These are phyloP conservation scores for Ophiosphaerella herpotricha DNA, from an alignment of 2,329 filamentous ascomycete species.

Conservation along the genomic window DNA sequence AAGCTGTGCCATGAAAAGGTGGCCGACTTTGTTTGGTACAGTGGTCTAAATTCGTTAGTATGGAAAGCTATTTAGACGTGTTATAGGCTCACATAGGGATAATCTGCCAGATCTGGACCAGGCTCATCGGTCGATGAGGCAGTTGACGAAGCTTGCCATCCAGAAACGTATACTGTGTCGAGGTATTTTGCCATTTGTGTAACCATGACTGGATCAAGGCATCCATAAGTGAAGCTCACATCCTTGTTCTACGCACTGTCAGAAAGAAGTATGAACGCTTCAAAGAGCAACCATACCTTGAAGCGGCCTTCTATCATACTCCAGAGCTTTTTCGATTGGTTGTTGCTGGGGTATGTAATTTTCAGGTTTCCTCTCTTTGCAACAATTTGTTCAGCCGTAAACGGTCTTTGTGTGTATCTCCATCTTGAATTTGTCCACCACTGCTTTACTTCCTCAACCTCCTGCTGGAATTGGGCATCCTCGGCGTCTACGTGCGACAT, in stretches of 20 bases:
- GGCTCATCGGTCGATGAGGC: conserved; percentile 95
- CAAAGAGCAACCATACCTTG: conserved; percentile 59
- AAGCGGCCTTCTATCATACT: conserved; percentile 84
- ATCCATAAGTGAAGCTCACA: conserved; percentile 94
- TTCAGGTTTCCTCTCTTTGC: conserved; percentile 90
- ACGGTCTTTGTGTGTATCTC: conserved; percentile 89
- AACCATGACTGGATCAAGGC: conserved; percentile 96
- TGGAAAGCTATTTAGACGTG: neutral
- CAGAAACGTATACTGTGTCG: conserved; percentile 97
- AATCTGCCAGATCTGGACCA: conserved; percentile 96
- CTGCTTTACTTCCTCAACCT: conserved; percentile 85
- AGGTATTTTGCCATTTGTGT: conserved; percentile 99
- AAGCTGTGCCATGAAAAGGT: conserved; percentile 96
- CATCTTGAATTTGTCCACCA: conserved; percentile 96
- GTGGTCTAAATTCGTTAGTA: conserved; percentile 70
- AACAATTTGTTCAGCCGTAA: conserved; percentile 95
- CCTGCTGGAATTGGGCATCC: conserved; percentile 75
- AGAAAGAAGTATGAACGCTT: conserved; percentile 3
- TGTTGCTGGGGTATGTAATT: conserved; percentile 89
- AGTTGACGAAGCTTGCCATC: conserved; percentile 97
- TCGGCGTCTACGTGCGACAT: conserved; percentile 62
- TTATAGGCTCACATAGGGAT: conserved; percentile 62
- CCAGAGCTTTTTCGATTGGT: conserved; percentile 93
- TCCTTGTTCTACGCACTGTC: conserved; percentile 68
- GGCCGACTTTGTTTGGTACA: conserved; percentile 96